Percentiles rank a stretch among this genome's conserved stretches.
Evolutionary conservation across 257 asterid species (phyloP).

Genomic region (Solanum dulcamara): DNA sequence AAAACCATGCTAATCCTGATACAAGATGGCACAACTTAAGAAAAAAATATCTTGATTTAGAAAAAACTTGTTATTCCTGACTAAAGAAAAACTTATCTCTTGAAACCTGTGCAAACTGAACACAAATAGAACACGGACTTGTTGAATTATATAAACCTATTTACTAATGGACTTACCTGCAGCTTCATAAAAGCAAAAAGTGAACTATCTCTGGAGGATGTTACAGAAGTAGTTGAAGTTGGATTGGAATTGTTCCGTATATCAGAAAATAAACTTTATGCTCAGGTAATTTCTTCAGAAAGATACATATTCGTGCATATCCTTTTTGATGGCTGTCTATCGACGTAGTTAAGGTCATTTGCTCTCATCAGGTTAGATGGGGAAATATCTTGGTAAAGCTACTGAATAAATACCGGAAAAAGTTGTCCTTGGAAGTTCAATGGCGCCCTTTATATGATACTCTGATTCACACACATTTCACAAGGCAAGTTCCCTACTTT

Average conservation of each 20-base stretch:
- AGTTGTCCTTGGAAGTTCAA: slow-evolving; percentile 56
- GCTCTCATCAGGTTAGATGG: slow-evolving; percentile 82
- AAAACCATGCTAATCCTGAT: neutral
- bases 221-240: slow-evolving; percentile 42
- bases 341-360: neutral
- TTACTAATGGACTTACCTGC: slow-evolving; percentile 9
- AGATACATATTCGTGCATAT: slow-evolving; percentile 1
- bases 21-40: neutral
- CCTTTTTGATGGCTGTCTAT: neutral
- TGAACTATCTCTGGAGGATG: slow-evolving; percentile 70
- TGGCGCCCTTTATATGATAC: slow-evolving; percentile 89
- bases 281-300: slow-evolving; percentile 49
- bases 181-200: slow-evolving; percentile 90
- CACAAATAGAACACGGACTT: neutral
- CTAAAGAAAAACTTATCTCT: neutral
- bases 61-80: neutral
- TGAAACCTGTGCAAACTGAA: neutral
- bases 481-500: slow-evolving; percentile 42
- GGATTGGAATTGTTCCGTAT: slow-evolving; percentile 65
- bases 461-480: slow-evolving; percentile 73
- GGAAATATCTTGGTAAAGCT: slow-evolving; percentile 74
- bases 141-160: neutral
- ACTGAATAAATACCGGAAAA: slow-evolving; percentile 76
- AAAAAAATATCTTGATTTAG: neutral
- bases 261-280: slow-evolving; percentile 66